Percentiles rank a stretch among this genome's conserved stretches.
These are phyloP conservation scores for Malassezia sympodialis DNA, from an alignment of 1,284 basidiomycete species.

Conservation along the genomic window DNA sequence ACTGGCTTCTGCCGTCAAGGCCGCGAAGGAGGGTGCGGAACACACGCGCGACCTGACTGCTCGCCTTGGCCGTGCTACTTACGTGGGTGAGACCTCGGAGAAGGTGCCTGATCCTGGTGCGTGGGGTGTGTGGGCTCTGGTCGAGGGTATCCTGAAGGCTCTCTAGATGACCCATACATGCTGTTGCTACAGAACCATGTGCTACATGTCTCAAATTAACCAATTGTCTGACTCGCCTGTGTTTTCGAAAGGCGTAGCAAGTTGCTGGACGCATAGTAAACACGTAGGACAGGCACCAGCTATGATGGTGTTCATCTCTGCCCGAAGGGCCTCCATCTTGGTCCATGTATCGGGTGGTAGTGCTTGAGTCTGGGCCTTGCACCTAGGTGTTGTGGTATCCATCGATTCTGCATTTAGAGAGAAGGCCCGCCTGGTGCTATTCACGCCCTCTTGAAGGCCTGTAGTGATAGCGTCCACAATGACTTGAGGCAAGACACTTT, in stretches of 20 bases:
- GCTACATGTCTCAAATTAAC: not conserved
- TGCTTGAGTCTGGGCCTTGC: not conserved
- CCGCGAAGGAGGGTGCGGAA: conserved; percentile 52
- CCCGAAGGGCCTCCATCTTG: conserved; percentile 35
- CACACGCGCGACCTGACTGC: conserved; percentile 53
- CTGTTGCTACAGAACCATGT: not conserved
- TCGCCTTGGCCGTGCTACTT: conserved; percentile 54
- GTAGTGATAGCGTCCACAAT: conserved; percentile 41
- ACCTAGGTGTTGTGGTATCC: not conserved
- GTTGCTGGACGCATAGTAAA: conserved; percentile 31
- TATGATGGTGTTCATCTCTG: conserved; percentile 42
- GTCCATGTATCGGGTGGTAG: conserved; percentile 22
- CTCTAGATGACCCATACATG: conserved; percentile 1
- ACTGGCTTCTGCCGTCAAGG: conserved; percentile 49
- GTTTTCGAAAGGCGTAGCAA: conserved; percentile 28
- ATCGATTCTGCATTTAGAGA: conserved; percentile 36
- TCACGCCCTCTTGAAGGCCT: conserved; percentile 34
- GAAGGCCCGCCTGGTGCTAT: conserved; percentile 29
- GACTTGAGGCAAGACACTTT: conserved; percentile 38
- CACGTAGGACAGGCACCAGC: conserved; percentile 40
- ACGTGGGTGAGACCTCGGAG: conserved; percentile 49
- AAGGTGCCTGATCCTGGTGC: conserved; percentile 55
- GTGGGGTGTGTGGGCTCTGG: conserved; percentile 52
- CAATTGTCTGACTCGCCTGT: conserved; percentile 16
- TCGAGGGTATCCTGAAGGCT: conserved; percentile 39